Percentiles rank a stretch among this genome's conserved stretches.
Conservation (phyloP, 306 rosid species). For the Rubus idaeus region DNA sequence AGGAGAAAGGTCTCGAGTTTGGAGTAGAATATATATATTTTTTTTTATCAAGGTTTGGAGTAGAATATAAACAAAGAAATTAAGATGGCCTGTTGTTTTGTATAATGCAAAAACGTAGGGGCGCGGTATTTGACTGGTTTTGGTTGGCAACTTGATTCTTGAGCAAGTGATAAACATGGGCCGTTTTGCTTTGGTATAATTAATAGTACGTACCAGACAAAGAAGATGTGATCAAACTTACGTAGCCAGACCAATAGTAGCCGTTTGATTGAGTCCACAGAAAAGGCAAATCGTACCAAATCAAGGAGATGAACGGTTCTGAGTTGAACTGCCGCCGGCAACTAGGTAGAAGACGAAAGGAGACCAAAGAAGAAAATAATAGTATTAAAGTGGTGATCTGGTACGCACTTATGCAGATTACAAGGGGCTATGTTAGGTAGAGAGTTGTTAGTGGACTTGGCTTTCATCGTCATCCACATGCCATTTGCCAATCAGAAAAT, state of each 20-base stretch:
- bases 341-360: neutral
- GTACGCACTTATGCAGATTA: slow-evolving; percentile 34
- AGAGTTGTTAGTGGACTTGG: slow-evolving; percentile 54
- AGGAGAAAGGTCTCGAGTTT: neutral
- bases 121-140: slow-evolving; percentile 37
- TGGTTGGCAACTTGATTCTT: neutral
- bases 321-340: slow-evolving; percentile 28
- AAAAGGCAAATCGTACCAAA: neutral
- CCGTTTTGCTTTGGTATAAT: slow-evolving; percentile 5
- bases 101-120: slow-evolving; percentile 3
- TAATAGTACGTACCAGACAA: neutral
- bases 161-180: slow-evolving; percentile 7
- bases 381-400: slow-evolving; percentile 29
- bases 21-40: slow-evolving; percentile 4
- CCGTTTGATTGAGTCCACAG: slow-evolving; percentile 35
- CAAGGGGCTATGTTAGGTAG: slow-evolving; percentile 8
- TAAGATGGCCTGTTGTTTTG: slow-evolving; percentile 20
- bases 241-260: slow-evolving; percentile 8
- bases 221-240: neutral
- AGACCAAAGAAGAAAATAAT: neutral
- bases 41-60: too few relatives aligned
- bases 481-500: slow-evolving; percentile 1
- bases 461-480: slow-evolving; percentile 28
- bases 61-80: slow-evolving; percentile 9
- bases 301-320: neutral